A percentile compares a stretch with the other conserved stretches of the same genome.
Conservation (phyloP, 192 early-diverging fungal species). For the Backusella tuberculispora region DNA sequence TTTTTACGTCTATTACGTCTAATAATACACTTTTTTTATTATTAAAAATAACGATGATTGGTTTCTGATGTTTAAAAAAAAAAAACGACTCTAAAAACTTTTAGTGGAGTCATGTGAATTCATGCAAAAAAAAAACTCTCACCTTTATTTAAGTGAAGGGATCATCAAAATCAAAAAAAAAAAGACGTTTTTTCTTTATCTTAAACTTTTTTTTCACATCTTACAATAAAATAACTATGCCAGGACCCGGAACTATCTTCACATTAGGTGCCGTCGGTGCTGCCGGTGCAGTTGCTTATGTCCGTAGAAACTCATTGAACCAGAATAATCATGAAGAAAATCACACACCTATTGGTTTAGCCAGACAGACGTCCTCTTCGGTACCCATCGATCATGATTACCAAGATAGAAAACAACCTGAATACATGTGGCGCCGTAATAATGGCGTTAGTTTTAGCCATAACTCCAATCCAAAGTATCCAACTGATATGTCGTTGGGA, state of each 20-base stretch:
- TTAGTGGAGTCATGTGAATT: neutral
- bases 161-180: neutral
- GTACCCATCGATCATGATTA: constrained; percentile 23
- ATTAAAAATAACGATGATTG: neutral
- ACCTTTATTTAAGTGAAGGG: neutral
- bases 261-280: constrained; percentile 41
- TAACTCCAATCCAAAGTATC: constrained; percentile 37
- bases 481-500: neutral
- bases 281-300: constrained; percentile 34
- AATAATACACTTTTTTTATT: neutral
- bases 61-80: constrained; percentile 1
- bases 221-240: constrained; percentile 24
- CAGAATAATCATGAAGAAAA: neutral
- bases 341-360: constrained; percentile 27
- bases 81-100: neutral
- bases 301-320: constrained; percentile 28
- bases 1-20: too few species aligned
- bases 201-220: neutral
- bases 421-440: constrained; percentile 39
- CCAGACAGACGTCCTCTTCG: constrained; percentile 26
- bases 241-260: constrained; percentile 40
- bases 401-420: constrained; percentile 32
- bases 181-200: neutral
- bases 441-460: constrained; percentile 42
- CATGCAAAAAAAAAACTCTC: constrained; percentile 10